Conservation (phyloP, 2,329 filamentous ascomycete species). For the Periglandula ipomoeae region DNA sequence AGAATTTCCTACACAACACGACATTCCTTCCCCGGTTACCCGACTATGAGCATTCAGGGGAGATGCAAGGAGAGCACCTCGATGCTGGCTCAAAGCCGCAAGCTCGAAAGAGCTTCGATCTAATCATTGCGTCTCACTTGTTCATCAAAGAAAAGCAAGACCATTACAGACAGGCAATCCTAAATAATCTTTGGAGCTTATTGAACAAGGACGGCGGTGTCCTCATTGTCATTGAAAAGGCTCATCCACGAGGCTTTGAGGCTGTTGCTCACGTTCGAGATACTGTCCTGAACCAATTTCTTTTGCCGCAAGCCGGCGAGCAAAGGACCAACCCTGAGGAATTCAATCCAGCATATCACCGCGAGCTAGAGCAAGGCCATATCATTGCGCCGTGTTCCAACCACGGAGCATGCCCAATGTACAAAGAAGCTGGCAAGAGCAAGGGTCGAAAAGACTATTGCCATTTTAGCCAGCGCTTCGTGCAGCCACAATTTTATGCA, state of each 20-base stretch:
- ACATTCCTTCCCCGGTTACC: slow-evolving; percentile 89
- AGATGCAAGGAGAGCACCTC: slow-evolving; percentile 48
- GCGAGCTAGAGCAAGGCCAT: slow-evolving; percentile 49
- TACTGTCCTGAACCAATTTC: slow-evolving; percentile 66
- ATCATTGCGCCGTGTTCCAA: slow-evolving; percentile 78
- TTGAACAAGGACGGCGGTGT: slow-evolving; percentile 78
- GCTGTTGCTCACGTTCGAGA: slow-evolving; percentile 78
- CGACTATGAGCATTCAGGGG: slow-evolving; percentile 63
- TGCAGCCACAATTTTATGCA: slow-evolving; percentile 75
- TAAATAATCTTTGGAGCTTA: slow-evolving; percentile 85
- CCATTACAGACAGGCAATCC: slow-evolving; percentile 64
- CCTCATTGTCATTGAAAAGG: slow-evolving; percentile 82
- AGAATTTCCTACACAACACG: slow-evolving; percentile 73
- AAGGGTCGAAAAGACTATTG: slow-evolving; percentile 81
- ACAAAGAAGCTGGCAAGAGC: slow-evolving; percentile 58
- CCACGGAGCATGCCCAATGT: slow-evolving; percentile 84
- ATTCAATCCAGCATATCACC: slow-evolving; percentile 28
- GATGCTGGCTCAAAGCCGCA: slow-evolving; percentile 47
- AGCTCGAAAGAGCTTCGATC: slow-evolving; percentile 70
- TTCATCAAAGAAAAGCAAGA: slow-evolving; percentile 69
- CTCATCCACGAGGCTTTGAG: slow-evolving; percentile 84
- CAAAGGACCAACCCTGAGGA: slow-evolving; percentile 24
- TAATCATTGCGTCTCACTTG: slow-evolving; percentile 82
- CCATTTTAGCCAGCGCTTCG: slow-evolving; percentile 82
- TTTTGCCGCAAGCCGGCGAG: slow-evolving; percentile 41